Conservation (phyloP, 805 yeast species). For the Lipomyces spencermartinsiae region DNA sequence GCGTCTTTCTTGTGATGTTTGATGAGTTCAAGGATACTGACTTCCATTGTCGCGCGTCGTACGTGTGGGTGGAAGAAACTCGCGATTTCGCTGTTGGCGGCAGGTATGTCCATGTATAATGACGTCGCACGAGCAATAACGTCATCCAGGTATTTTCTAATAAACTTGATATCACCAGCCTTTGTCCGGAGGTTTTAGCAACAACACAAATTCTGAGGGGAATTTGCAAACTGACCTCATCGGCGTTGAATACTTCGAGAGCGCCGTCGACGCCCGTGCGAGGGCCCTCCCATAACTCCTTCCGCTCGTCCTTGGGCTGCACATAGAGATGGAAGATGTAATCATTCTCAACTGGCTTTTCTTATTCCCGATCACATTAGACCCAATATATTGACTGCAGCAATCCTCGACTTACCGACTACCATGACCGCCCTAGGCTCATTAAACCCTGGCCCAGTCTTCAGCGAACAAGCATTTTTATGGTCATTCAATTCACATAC, state of each 20-base stretch:
- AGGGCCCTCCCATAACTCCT: slow-evolving; percentile 95
- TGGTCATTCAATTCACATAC: slow-evolving; percentile 58
- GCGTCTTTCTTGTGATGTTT: slow-evolving; percentile 13
- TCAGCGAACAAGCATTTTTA: no score
- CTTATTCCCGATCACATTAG: slow-evolving; percentile 43
- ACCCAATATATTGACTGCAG: background rate
- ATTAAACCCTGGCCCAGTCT: slow-evolving; percentile 31
- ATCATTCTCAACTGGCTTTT: slow-evolving; percentile 50
- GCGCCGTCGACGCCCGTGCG: slow-evolving; percentile 88
- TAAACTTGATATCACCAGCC: slow-evolving; percentile 51
- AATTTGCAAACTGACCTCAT: slow-evolving; percentile 52
- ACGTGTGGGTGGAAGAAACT: slow-evolving; percentile 20
- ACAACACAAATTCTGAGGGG: background rate
- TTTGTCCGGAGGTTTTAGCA: slow-evolving; percentile 39
- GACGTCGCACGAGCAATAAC: slow-evolving; percentile 57
- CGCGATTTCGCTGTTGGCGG: slow-evolving; percentile 16
- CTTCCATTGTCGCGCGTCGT: slow-evolving; percentile 22
- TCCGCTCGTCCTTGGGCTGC: slow-evolving; percentile 76
- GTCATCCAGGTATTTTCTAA: slow-evolving; percentile 54
- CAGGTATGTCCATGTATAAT: slow-evolving; percentile 60
- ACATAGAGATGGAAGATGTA: slow-evolving; percentile 76
- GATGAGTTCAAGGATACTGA: slow-evolving; percentile 22
- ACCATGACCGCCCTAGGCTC: slow-evolving; percentile 40
- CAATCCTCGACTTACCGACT: slow-evolving; percentile 54
- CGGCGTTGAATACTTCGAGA: slow-evolving; percentile 84